These are phyloP conservation scores for Alternaria conjuncta DNA, from an alignment of 2,329 filamentous ascomycete genomes.

Conservation along the genomic window DNA sequence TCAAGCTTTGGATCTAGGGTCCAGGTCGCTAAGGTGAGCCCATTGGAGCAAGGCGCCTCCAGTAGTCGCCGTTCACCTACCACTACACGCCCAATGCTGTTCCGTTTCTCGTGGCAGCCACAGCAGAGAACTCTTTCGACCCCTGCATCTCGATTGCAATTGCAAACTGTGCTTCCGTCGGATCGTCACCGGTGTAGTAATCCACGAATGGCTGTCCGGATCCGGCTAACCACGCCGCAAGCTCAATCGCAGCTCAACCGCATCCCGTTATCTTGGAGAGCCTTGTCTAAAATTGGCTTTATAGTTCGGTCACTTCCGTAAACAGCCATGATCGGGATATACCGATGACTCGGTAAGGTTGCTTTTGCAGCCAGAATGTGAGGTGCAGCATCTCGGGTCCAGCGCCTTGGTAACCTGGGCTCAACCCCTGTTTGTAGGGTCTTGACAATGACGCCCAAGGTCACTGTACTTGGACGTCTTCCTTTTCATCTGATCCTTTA, in stretches of 20 bases:
- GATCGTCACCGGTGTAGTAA: not conserved
- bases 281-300: not conserved
- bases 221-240: not conserved
- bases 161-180: not conserved
- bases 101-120: constrained; percentile 31
- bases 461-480: not conserved
- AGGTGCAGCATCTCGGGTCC: constrained; percentile 20
- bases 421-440: constrained; percentile 6
- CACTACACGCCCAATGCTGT: constrained; percentile 19
- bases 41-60: constrained; percentile 11
- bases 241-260: not conserved
- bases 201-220: not conserved
- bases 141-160: constrained; percentile 3
- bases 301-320: not conserved
- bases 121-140: constrained; percentile 8
- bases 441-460: not conserved
- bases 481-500: not conserved
- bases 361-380: constrained; percentile 18
- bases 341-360: constrained; percentile 25
- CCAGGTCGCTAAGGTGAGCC: constrained; percentile 25
- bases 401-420: constrained; percentile 10
- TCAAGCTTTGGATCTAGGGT: constrained; percentile 22
- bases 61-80: constrained; percentile 25
- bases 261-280: not conserved
- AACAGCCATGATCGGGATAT: constrained; percentile 17